A percentile compares a stretch with the other conserved stretches of the same genome.
These are phyloP conservation scores for Ogataea wickerhamii DNA, from an alignment of 805 yeast genomes.

Conservation along the genomic window DNA sequence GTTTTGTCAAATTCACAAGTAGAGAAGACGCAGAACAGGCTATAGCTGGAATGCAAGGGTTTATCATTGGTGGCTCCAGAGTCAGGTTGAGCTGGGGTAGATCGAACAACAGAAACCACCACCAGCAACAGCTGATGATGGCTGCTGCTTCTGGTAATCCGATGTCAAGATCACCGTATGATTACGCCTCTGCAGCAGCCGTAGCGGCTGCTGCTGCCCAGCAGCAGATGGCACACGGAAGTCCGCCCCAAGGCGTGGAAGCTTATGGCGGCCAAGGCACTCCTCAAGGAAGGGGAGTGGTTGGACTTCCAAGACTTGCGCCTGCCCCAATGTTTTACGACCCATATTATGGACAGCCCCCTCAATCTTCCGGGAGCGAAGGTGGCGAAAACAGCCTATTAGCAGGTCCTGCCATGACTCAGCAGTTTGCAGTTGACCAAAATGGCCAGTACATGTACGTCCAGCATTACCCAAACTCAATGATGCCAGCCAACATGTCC, in stretches of 20 bases:
- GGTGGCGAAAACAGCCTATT: slow-evolving; percentile 8
- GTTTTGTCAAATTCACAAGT: slow-evolving; percentile 64
- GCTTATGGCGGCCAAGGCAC: slow-evolving; percentile 16
- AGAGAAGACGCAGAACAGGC: slow-evolving; percentile 77
- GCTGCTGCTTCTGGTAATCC: slow-evolving; percentile 19
- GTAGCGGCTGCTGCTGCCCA: slow-evolving; percentile 9
- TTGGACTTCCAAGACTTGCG: slow-evolving; percentile 28
- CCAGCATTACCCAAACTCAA: slow-evolving; percentile 23
- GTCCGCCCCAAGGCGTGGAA: slow-evolving; percentile 18
- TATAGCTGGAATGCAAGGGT: slow-evolving; percentile 76
- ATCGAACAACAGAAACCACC: slow-evolving; percentile 30
- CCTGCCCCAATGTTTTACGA: slow-evolving; percentile 33
- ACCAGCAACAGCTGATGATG: slow-evolving; percentile 19
- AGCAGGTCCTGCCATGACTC: slow-evolving; percentile 15
- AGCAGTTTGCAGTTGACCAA: slow-evolving; percentile 26
- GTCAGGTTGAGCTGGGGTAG: slow-evolving; percentile 78
- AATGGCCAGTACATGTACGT: slow-evolving; percentile 29
- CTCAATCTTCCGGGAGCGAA: slow-evolving; percentile 12
- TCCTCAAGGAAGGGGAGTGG: slow-evolving; percentile 23
- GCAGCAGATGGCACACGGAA: slow-evolving; percentile 15
- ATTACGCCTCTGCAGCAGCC: slow-evolving; percentile 15
- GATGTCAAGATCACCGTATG: slow-evolving; percentile 22
- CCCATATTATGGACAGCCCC: slow-evolving; percentile 29
- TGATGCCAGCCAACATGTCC: slow-evolving; percentile 11
- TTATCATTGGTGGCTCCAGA: slow-evolving; percentile 67